Conservation (phyloP, 2,329 filamentous ascomycete genomes). For the Fusarium tricinctum region DNA sequence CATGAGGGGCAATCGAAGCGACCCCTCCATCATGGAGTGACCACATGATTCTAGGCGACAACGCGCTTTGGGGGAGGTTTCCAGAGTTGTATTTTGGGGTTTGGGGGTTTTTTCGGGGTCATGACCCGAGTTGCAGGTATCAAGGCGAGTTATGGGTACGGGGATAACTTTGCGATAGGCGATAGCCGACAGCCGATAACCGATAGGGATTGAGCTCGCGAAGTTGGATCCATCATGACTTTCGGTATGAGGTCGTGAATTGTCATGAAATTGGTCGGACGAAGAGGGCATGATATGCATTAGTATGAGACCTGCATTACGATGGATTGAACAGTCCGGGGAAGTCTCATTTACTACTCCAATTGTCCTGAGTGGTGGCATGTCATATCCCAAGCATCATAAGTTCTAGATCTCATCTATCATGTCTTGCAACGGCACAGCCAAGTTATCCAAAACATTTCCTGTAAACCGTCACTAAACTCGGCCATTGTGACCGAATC, state of each 20-base stretch:
- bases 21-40: conserved; percentile 30
- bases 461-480: not conserved
- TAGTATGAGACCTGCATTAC: not conserved
- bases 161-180: conserved; percentile 17
- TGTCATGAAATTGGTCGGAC: conserved; percentile 38
- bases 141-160: not conserved
- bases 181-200: conserved; percentile 34
- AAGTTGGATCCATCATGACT: conserved; percentile 38
- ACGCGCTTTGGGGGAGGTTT: conserved; percentile 33
- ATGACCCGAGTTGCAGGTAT: conserved; percentile 25
- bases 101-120: conserved; percentile 45
- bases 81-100: conserved; percentile 17
- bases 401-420: conserved; percentile 12
- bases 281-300: not conserved
- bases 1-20: conserved; percentile 35
- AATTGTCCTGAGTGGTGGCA: conserved; percentile 24
- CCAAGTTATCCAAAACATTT: conserved; percentile 18
- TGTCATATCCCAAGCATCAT: conserved; percentile 14
- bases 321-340: conserved; percentile 2
- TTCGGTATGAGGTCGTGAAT: conserved; percentile 40
- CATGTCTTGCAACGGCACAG: conserved; percentile 14
- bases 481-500: conserved; percentile 41
- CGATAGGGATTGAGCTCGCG: conserved; percentile 11
- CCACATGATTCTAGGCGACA: conserved; percentile 17
- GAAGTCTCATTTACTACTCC: not conserved